A percentile compares a stretch with the other conserved stretches of the same genome.
Conservation (phyloP, 331 rosid genomes). For the Acacia concinna region DNA sequence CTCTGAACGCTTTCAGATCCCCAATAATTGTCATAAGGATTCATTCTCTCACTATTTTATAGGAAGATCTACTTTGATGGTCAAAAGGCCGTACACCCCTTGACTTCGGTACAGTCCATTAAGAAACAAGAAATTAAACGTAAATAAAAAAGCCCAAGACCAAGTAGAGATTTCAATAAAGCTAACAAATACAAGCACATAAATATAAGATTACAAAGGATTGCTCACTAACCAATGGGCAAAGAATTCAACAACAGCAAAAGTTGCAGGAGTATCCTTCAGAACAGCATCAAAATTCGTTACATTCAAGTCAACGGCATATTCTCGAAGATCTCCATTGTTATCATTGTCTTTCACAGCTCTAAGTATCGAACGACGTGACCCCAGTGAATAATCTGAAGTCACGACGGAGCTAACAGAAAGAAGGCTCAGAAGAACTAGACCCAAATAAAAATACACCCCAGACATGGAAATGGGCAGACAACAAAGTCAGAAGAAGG, state of each 20-base stretch:
- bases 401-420: slow-evolving; percentile 40
- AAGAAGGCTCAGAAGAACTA: slow-evolving; percentile 50
- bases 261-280: slow-evolving; percentile 73
- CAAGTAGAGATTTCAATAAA: slow-evolving; percentile 1
- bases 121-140: background rate
- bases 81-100: background rate
- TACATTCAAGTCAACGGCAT: slow-evolving; percentile 70
- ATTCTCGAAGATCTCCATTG: slow-evolving; percentile 56
- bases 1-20: background rate
- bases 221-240: slow-evolving; percentile 72
- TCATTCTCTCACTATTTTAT: background rate
- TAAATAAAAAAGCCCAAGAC: background rate
- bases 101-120: background rate
- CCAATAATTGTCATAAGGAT: background rate
- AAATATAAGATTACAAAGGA: background rate
- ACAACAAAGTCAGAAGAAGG: slow-evolving; percentile 17
- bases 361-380: slow-evolving; percentile 83
- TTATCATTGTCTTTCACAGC: slow-evolving; percentile 35
- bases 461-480: slow-evolving; percentile 50
- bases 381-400: slow-evolving; percentile 36
- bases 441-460: slow-evolving; percentile 40
- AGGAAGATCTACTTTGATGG: slow-evolving; percentile 16
- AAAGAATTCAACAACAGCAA: slow-evolving; percentile 80
- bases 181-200: background rate
- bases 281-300: slow-evolving; percentile 75